phyloP scores from a whole-genome alignment of 371 early-diverging fungal genomes.

The Mortierella sp. region DNA sequence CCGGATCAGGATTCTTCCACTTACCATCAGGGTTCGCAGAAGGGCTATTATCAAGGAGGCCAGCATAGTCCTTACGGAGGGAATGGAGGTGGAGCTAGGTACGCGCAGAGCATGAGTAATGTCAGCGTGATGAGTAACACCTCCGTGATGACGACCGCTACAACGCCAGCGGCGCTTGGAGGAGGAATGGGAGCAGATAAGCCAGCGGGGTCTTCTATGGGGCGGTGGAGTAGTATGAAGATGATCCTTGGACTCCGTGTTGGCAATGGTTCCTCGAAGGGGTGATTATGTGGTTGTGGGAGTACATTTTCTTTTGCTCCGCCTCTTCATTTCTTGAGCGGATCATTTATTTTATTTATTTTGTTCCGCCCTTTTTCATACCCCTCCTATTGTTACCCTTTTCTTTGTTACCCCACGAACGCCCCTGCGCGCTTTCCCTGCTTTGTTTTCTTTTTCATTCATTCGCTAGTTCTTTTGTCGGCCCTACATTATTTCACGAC shows the following conservation, averaged over 20 bases:
- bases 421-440: too few relatives aligned
- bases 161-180: background rate
- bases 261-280: constrained; percentile 8
- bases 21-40: background rate
- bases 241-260: constrained; percentile 23
- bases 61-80: background rate
- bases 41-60: background rate
- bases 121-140: constrained; percentile 26
- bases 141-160: constrained; percentile 7
- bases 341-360: too few relatives aligned
- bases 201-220: background rate
- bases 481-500: too few relatives aligned
- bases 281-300: too few relatives aligned
- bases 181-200: background rate
- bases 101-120: constrained; percentile 34
- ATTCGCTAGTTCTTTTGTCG: too few relatives aligned
- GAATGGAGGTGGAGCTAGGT: background rate
- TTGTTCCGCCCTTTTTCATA: too few relatives aligned
- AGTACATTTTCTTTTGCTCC: too few relatives aligned
- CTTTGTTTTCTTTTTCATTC: too few relatives aligned
- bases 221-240: constrained; percentile 24
- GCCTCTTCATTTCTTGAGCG: too few relatives aligned
- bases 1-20: constrained; percentile 6
- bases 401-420: too few relatives aligned
- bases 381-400: too few relatives aligned